A percentile compares a stretch with the other conserved stretches of the same genome.
Evolutionary conservation across 176 grass and related monocot genomes (phyloP).

Genomic region (sorghum (Sorghum bicolor)): DNA sequence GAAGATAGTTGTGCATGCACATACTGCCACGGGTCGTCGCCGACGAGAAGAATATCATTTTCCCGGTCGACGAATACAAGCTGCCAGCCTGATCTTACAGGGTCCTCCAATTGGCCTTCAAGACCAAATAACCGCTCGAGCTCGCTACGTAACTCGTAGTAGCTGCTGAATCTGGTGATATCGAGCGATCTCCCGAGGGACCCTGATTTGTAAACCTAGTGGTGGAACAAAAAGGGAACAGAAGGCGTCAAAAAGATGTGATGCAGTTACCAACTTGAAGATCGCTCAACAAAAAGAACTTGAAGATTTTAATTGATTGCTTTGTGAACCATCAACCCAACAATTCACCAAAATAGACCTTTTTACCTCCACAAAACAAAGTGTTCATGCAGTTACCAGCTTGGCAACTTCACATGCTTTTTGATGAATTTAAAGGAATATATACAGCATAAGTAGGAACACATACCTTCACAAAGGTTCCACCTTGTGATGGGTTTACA

Average conservation of each 20-base stretch:
- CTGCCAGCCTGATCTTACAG: conserved; percentile 99
- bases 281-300: no score
- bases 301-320: no score
- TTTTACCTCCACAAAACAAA: no score
- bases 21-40: conserved; percentile 97
- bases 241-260: neutral
- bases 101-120: conserved; percentile 91
- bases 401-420: no score
- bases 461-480: conserved; percentile 92
- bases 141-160: conserved; percentile 75
- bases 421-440: no score
- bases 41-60: conserved; percentile 93
- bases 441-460: neutral
- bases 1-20: conserved; percentile 9
- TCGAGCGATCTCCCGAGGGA: conserved; percentile 90
- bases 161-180: conserved; percentile 85
- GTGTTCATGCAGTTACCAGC: no score
- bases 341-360: no score
- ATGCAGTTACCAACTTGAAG: neutral
- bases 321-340: no score
- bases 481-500: conserved; percentile 62
- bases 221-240: neutral
- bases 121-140: conserved; percentile 92
- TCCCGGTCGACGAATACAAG: conserved; percentile 99
- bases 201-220: conserved; percentile 87